Evolutionary conservation across 371 early-diverging fungal genomes (phyloP), one percentile per base, ranked within the genome.

Genomic region (Mortierella sp.): DNA sequence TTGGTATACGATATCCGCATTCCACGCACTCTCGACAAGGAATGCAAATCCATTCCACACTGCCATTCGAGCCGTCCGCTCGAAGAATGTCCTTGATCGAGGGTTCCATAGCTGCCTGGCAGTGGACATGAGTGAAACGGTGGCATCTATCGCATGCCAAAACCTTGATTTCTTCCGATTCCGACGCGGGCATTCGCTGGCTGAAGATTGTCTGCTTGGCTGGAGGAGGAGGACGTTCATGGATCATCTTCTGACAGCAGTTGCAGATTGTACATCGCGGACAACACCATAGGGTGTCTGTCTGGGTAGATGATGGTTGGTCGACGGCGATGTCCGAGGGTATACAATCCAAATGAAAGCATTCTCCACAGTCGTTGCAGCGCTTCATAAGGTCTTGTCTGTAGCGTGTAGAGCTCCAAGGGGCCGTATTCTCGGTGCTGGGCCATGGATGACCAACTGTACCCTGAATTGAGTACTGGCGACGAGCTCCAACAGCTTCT

Each of bases 1-100:
- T 19, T 12, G 34, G 14, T 19, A 53, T 21, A 4, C 63, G 70
- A 27, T 59, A 45, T 37, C 79, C 79, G 56, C 79, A 78, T 24
- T 71, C 72, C 14, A 67, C 72, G 13, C 79, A 78, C 21, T 60
- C 49, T 28, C 72, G 60, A 24, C 72, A 78, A 8, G 22, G n/a
- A 14, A 39, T 19, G 31, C 79, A 78, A 16, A 62, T 50, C 79
- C 79, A 78, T 25, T 61, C 60, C 10, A 61, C 14, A n/a, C 9
- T 27, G 17, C 52, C 21, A 5, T 28, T 29, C 14, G 10, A 21
- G 8, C 21, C 12, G 19, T 21, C 16, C 2, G 49, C 14, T 22
- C 43, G 63, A 10, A 49, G n/a, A 5, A 43, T n/a, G 8, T 57
- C 56, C 41, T 67, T 59, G 34, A 62, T 56, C 3, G 45, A 17